Base-by-base conservation (phyloP, 345 rosid species). In the Eucalyptus cloeziana region DNA sequence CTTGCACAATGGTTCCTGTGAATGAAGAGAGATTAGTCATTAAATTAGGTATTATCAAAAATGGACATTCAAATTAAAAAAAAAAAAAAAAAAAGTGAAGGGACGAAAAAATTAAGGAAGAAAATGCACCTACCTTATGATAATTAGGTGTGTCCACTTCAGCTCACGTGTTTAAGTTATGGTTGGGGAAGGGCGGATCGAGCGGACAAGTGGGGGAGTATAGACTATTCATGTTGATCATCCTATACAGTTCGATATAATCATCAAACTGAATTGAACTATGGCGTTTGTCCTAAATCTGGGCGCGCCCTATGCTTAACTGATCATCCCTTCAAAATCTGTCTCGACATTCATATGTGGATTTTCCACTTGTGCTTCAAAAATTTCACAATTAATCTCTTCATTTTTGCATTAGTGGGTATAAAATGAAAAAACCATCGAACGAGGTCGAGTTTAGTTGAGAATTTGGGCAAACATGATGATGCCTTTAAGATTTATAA, bases 1-100 rank as follows among this genome's bases (percentile, higher is more conserved):
- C 98, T 96, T 95, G 89, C 98, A 98, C 97, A 95, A 91, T 88
- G 86, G 90, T 88, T 88, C 43, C 8, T 62, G 33, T 58, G 86
- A 86, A 88, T 40, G 49, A 43, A 85, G 40, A 86, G 76, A 81
- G 43, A 85, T 12, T 27, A 12, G 67, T 60, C 69, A 51, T 52
- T 86, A 37, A 49, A 31, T 86, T 30, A 86, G 7, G 87, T 15
- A 4, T 16, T 22, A 1, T 7, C 11, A 7, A 47, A 40, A 71
- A 25, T 24, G 19, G 22, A 52, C 44, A 87, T 76, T 60, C 12
- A 27, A 60, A 4, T 56, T 58, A 5, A 50, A 50, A 12, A 43
- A 7, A 43, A 43, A 43, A 43, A 49, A 49, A 49, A 60, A 60
- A 60, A 60, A 25, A 60, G n/a, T 60, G n/a, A 11, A 60, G 67